Base-by-base conservation (phyloP, 83 land plant genomes). In the Picea engelmannii region DNA sequence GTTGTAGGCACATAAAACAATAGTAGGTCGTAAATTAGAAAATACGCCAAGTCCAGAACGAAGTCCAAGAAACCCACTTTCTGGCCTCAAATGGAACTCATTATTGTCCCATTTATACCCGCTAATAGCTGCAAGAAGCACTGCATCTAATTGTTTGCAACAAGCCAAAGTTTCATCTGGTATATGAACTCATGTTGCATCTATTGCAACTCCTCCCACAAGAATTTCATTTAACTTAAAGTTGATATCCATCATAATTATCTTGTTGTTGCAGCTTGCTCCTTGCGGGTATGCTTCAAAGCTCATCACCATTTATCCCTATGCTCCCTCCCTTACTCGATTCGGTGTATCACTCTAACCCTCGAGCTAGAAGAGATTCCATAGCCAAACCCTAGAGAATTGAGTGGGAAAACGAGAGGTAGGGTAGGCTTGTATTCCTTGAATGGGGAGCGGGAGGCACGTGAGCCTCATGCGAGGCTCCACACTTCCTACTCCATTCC, bases 81-180 rank as follows among this genome's bases (percentile, higher is more conserved):
- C 98, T 64, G 99, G 99, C 86, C 95, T 96, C 84, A 97, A 84
- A 75, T 93, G 93, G 62, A 87, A 86, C 70, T 81, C 88, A 89
- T 91, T 97, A 6, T 84, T 89, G 81, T 97, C 99, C 99, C 99
- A 97, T 82, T 97, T 93, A 83, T 97, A 97, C 98, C 96, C 98
- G 86, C 99, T 96, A 82, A 97, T 97, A 20, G 99, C 96, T 62
- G 96, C 96, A 79, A 95, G 92, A 35, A 97, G 94, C 85, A 97
- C 92, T 1, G 95, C 98, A 88, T 97, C 96, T 18, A 95, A 92
- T 21, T 88, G 83, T 77, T 88, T 86, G 66, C 95, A 92, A 11
- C 79, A 77, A 7, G 82, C 67, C 77, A 97, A 88, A 4, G 99
- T 97, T 76, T 97, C 99, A 18, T 92, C 95, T 49, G 98, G 99